phyloP scores from a whole-genome alignment of 306 rosid genomes.

The Dalbergia cultrata region DNA sequence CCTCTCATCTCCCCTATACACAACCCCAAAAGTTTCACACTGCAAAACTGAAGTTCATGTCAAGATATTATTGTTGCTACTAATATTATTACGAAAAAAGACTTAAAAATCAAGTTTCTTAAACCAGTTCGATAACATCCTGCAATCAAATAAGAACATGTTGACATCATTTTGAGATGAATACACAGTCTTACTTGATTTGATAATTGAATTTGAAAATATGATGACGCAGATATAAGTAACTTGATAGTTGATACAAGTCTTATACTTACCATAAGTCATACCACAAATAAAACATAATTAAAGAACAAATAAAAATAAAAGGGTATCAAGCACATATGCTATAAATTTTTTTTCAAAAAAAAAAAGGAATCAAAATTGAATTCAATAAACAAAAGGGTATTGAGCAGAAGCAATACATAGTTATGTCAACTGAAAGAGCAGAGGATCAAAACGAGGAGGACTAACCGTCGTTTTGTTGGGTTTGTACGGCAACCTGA shows the following conservation, averaged over 20 bases:
- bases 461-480: constrained; percentile 64
- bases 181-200: neutral
- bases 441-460: neutral
- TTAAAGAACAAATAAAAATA: neutral
- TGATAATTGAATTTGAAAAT: neutral
- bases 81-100: neutral
- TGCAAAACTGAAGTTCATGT: constrained; percentile 4
- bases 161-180: neutral
- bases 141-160: neutral
- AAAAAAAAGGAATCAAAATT: constrained; percentile 6
- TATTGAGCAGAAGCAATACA: neutral
- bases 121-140: neutral
- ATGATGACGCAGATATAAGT: neutral
- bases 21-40: constrained; percentile 17
- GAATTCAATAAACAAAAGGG: constrained; percentile 15
- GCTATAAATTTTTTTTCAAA: neutral
- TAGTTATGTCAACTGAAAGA: neutral
- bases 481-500: constrained; percentile 51
- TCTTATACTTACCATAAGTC: too few species aligned
- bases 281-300: neutral
- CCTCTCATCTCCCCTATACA: constrained; percentile 6
- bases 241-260: neutral
- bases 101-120: neutral
- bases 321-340: neutral
- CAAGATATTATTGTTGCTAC: neutral